Conservation (phyloP, 2,329 filamentous ascomycete species). For the Curvularia sp. region DNA sequence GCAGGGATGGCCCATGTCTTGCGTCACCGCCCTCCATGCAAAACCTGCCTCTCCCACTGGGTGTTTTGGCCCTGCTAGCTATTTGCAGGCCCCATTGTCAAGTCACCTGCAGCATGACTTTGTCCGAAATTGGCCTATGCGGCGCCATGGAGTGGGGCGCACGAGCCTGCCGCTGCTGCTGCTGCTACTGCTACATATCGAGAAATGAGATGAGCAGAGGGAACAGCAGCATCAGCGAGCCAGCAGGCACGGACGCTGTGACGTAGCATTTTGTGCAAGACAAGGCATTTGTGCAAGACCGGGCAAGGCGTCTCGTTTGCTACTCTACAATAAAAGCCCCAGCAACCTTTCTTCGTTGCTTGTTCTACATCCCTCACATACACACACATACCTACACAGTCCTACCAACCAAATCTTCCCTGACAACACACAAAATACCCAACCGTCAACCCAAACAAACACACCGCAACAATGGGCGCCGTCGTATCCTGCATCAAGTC, state of each 20-base stretch:
- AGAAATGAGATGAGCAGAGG: slow-evolving; percentile 5
- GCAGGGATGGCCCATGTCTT: slow-evolving; percentile 1
- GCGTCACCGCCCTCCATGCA: slow-evolving; percentile 21
- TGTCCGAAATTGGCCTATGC: slow-evolving; percentile 1
- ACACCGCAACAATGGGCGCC: slow-evolving; percentile 72
- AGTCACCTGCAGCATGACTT: slow-evolving; percentile 13
- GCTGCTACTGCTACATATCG: background rate
- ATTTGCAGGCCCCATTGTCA: background rate
- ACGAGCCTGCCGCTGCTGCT: background rate
- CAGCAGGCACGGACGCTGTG: slow-evolving; percentile 18
- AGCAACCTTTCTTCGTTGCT: background rate
- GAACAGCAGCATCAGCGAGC: slow-evolving; percentile 7
- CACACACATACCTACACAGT: background rate
- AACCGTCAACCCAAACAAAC: too few species aligned
- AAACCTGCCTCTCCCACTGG: slow-evolving; percentile 18
- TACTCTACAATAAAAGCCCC: slow-evolving; percentile 1
- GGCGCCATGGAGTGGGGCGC: background rate
- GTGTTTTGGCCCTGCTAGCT: slow-evolving; percentile 1
- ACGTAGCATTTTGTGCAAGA: slow-evolving; percentile 16
- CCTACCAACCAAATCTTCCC: background rate
- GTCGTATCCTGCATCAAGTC: slow-evolving; percentile 70
- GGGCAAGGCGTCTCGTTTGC: background rate
- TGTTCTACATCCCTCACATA: slow-evolving; percentile 2
- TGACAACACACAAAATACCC: too few species aligned
- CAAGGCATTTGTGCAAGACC: slow-evolving; percentile 6